Base-by-base conservation (phyloP, 208 protist genomes). In the Leishmania tarentolae region DNA sequence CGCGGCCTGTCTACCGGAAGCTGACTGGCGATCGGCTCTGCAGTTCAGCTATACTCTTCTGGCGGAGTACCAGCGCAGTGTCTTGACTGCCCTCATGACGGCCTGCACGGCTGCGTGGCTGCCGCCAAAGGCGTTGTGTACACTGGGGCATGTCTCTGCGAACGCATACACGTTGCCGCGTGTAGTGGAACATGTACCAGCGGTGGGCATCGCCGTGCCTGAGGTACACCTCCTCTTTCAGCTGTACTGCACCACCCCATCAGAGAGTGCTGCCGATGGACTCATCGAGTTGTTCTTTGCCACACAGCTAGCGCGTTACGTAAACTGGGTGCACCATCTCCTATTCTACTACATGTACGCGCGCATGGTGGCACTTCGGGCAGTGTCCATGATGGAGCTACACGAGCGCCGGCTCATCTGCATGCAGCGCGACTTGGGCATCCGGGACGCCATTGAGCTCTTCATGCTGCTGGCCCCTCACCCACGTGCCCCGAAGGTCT, bases 361-460 rank as follows among this genome's bases (percentile, higher is more conserved):
- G 61, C 59, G 74, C 42, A 75, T 91, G 70, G 88, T 95, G 7
- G 93, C 83, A 4, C 61, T 90, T 31, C 89, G 82, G 28, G 83
- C 70, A 9, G 74, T 87, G 56, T n/a, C 53, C 17, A 86, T 90
- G 85, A 76, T 95, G 44, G 89, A 95, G 79, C 63, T 73, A 24
- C 82, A 89, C 56, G 77, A 79, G 47, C 90, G 93, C 15, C 87
- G 86, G 5, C 59, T 94, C 7, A 79, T 91, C 15, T 97, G 91
- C 83, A 93, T 94, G 86, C 63, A 46, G 65, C 88, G 93, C 59
- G 93, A 95, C 70, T 80, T 93, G 50, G 84, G 81, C 56, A 88
- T 97, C 13, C 85, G 91, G 37, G 79, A 89, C 56, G 53, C 79
- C 28, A 97, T 97, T 80, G 90, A 95, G 83, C 83, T 90, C 15